Percentiles rank a stretch among this genome's conserved stretches.
Evolutionary conservation across 2,329 filamentous ascomycete genomes (phyloP).

Genomic region (Fusarium pseudoanthophilum): DNA sequence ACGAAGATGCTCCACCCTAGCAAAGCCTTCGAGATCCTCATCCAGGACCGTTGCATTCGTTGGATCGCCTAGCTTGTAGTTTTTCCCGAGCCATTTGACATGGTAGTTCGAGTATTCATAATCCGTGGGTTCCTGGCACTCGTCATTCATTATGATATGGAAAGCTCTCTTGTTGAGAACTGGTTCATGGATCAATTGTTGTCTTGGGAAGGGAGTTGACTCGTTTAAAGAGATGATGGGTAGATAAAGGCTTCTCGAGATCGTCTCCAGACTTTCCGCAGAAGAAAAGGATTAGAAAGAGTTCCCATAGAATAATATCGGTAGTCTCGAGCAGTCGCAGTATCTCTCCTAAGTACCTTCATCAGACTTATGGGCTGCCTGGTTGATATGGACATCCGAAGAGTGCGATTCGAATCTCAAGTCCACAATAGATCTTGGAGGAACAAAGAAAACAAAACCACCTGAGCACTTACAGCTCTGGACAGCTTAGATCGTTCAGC

Average conservation of each 20-base stretch:
- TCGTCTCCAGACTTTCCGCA: background rate
- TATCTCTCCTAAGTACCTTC: background rate
- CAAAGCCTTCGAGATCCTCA: background rate
- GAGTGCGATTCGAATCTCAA: background rate
- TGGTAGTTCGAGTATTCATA: slow-evolving; percentile 1
- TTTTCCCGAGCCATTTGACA: slow-evolving; percentile 9
- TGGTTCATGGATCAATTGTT: background rate
- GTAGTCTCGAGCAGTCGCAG: background rate
- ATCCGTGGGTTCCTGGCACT: background rate
- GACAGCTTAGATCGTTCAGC: background rate
- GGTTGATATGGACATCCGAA: background rate
- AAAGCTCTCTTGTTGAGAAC: background rate
- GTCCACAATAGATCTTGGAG: background rate
- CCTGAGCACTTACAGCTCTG: background rate
- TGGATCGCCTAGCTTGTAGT: background rate
- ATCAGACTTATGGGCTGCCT: background rate
- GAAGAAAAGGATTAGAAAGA: background rate
- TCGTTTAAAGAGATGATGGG: background rate
- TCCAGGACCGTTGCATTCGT: background rate
- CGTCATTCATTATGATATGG: background rate
- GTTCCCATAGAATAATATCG: background rate
- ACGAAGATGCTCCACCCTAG: background rate
- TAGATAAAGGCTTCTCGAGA: background rate
- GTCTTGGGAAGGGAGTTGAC: background rate
- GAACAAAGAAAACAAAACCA: background rate